phyloP scores from a whole-genome alignment of 331 rosid species.

The Ulmus americana region DNA sequence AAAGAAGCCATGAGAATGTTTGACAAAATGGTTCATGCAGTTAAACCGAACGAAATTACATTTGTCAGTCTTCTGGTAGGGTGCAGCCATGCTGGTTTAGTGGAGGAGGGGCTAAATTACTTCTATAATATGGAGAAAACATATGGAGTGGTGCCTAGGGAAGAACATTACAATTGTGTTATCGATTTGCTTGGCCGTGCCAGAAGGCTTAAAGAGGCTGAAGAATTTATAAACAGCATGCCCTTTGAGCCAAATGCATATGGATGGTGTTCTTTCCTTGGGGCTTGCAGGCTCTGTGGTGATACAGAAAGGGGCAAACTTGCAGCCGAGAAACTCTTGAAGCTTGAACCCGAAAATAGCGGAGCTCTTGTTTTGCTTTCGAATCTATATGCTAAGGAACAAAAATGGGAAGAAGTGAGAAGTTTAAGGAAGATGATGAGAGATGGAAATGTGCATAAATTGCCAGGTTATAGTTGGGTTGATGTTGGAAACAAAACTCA shows the following conservation, averaged over 20 bases:
- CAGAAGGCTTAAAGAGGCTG: conserved; percentile 30
- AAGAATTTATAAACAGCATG: conserved; percentile 29
- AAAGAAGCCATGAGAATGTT: conserved; percentile 20
- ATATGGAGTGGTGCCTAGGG: conserved; percentile 26
- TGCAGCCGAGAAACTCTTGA: conserved; percentile 26
- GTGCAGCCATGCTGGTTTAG: conserved; percentile 34
- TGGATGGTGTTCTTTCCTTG: conserved; percentile 35
- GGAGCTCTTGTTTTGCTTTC: conserved; percentile 32
- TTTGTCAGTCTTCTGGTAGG: conserved; percentile 28
- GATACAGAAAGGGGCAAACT: conserved; percentile 27
- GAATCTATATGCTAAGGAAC: conserved; percentile 23
- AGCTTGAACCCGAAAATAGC: conserved; percentile 30
- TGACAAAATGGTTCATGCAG: conserved; percentile 19
- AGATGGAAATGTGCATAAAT: conserved; percentile 24
- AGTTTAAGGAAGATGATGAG: conserved; percentile 27
- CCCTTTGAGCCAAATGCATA: conserved; percentile 31
- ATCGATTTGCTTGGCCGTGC: conserved; percentile 31
- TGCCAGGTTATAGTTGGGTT: conserved; percentile 33
- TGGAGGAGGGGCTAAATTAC: conserved; percentile 28
- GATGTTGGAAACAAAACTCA: conserved; percentile 31
- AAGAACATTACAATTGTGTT: conserved; percentile 30
- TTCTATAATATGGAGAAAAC: conserved; percentile 24
- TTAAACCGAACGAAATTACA: conserved; percentile 26
- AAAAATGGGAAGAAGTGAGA: conserved; percentile 29
- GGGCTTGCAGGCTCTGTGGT: conserved; percentile 30